phyloP scores from a whole-genome alignment of 352 stramenopile species.

The Pythium biforme region DNA sequence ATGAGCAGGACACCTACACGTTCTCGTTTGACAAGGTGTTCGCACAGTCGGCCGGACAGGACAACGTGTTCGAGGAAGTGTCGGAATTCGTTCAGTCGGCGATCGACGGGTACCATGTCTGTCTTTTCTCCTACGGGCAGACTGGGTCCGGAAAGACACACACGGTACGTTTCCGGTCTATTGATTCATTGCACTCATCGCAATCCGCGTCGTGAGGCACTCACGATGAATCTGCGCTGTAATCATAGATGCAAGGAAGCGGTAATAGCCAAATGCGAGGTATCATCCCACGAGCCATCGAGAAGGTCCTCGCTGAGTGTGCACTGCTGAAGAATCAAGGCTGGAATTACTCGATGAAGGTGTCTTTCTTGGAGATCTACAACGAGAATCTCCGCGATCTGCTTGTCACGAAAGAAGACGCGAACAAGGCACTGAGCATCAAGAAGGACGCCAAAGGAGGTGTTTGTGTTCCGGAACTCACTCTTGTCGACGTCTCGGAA shows the following conservation, averaged over 20 bases:
- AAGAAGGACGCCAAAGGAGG: conserved; percentile 72
- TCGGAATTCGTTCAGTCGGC: conserved; percentile 97
- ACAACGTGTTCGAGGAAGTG: conserved; percentile 96
- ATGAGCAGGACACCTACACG: conserved; percentile 49
- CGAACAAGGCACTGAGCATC: conserved; percentile 56
- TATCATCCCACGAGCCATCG: conserved; percentile 97
- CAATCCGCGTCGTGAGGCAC: background rate
- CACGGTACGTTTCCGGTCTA: conserved; percentile 50
- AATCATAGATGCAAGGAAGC: conserved; percentile 94
- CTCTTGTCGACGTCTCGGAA: conserved; percentile 45
- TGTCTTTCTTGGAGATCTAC: conserved; percentile 99
- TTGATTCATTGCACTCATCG: background rate
- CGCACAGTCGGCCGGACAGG: conserved; percentile 89
- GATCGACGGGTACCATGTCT: conserved; percentile 97
- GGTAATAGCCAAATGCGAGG: conserved; percentile 94
- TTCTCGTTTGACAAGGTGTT: conserved; percentile 99
- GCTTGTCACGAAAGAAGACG: conserved; percentile 73
- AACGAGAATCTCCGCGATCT: conserved; percentile 98
- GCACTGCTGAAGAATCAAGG: conserved; percentile 61
- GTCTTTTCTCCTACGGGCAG: conserved; percentile 95
- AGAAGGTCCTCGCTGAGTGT: conserved; percentile 92
- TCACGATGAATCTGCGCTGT: conserved; percentile 3
- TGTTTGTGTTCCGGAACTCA: conserved; percentile 66
- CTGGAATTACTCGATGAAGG: conserved; percentile 95
- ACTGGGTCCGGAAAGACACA: conserved; percentile 94